These are phyloP conservation scores for Theobroma cacao DNA, from an alignment of 345 rosid species.

Conservation along the genomic window DNA sequence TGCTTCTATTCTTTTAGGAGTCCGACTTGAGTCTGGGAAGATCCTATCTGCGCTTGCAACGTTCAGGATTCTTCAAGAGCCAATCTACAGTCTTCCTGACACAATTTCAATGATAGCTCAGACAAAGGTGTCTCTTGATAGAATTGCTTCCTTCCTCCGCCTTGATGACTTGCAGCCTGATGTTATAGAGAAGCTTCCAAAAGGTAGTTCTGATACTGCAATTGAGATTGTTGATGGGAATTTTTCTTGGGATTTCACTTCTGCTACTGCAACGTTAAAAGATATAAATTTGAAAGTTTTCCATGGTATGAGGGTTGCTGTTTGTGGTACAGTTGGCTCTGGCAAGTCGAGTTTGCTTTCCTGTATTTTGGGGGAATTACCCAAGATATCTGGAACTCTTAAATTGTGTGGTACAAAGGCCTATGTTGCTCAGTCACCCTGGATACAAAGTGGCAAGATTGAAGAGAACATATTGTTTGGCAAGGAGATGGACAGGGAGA, in stretches of 20 bases:
- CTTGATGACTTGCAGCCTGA: slow-evolving; percentile 53
- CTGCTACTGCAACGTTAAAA: slow-evolving; percentile 36
- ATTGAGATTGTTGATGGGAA: slow-evolving; percentile 39
- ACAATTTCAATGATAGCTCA: slow-evolving; percentile 52
- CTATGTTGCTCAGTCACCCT: slow-evolving; percentile 70
- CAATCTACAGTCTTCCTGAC: slow-evolving; percentile 54
- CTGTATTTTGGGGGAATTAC: slow-evolving; percentile 68
- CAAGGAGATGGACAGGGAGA: slow-evolving; percentile 59
- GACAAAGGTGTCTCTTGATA: slow-evolving; percentile 57
- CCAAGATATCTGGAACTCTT: slow-evolving; percentile 49
- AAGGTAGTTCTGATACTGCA: slow-evolving; percentile 30
- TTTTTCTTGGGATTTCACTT: slow-evolving; percentile 56
- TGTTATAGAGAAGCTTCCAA: slow-evolving; percentile 25
- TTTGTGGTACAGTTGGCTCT: slow-evolving; percentile 73
- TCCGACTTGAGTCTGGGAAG: slow-evolving; percentile 56
- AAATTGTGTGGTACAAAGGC: slow-evolving; percentile 59
- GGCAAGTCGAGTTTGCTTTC: slow-evolving; percentile 73
- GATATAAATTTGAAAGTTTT: slow-evolving; percentile 45
- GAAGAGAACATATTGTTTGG: slow-evolving; percentile 85
- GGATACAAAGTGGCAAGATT: slow-evolving; percentile 82
- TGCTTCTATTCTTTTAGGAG: slow-evolving; percentile 42
- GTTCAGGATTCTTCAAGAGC: slow-evolving; percentile 43
- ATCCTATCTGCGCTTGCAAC: slow-evolving; percentile 68
- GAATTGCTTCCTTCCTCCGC: slow-evolving; percentile 56
- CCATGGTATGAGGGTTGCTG: slow-evolving; percentile 58